A percentile compares a stretch with the other conserved stretches of the same genome.
These are phyloP conservation scores for Lentinula guzmanii DNA, from an alignment of 768 basidiomycete species.

Conservation along the genomic window DNA sequence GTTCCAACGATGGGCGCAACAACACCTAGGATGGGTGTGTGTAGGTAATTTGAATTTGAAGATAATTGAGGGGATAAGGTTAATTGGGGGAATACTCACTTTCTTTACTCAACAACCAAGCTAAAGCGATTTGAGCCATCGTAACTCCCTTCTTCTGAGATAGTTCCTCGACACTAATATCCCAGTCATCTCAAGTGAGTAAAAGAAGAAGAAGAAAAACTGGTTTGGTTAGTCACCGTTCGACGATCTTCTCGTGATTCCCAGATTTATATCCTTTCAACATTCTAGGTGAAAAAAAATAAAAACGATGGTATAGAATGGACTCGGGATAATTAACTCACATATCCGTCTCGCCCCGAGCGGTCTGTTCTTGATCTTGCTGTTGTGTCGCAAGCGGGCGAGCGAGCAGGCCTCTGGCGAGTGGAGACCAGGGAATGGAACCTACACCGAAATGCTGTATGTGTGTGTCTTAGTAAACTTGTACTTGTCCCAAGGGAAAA, in stretches of 20 bases:
- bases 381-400: no score
- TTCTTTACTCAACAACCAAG: constrained; percentile 35
- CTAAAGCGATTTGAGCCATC: constrained; percentile 42
- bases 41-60: background rate
- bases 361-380: constrained; percentile 13
- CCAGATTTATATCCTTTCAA: background rate
- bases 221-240: background rate
- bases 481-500: no score
- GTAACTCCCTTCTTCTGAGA: constrained; percentile 34
- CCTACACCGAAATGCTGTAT: constrained; percentile 35
- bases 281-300: constrained; percentile 2
- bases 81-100: background rate
- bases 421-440: constrained; percentile 39
- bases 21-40: constrained; percentile 15
- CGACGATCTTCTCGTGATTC: background rate
- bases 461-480: background rate
- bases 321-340: background rate
- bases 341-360: constrained; percentile 16
- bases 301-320: background rate
- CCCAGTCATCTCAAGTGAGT: background rate
- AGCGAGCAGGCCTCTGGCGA: constrained; percentile 7
- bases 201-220: background rate
- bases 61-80: background rate
- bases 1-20: constrained; percentile 39
- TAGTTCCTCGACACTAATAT: constrained; percentile 34